Conservation (phyloP, 1,139 yeast species). For the Candida labiduridarum region DNA sequence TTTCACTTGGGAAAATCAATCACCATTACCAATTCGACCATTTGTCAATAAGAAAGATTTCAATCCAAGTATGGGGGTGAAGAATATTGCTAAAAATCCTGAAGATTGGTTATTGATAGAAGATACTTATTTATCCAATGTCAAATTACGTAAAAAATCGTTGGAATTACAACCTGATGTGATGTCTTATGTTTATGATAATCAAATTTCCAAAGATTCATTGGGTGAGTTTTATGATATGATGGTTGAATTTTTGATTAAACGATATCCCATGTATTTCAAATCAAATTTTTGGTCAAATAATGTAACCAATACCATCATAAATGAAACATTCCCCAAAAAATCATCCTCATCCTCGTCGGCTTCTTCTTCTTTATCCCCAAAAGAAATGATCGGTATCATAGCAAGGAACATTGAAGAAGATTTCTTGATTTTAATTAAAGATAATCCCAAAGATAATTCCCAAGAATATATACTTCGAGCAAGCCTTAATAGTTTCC, state of each 20-base stretch:
- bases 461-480: slow-evolving; percentile 40
- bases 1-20: slow-evolving; percentile 49
- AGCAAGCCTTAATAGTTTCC: slow-evolving; percentile 41
- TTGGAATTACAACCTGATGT: slow-evolving; percentile 23
- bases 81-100: slow-evolving; percentile 31
- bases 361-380: slow-evolving; percentile 17
- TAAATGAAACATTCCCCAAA: slow-evolving; percentile 28
- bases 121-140: slow-evolving; percentile 31
- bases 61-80: slow-evolving; percentile 42
- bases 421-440: slow-evolving; percentile 39
- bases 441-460: slow-evolving; percentile 35
- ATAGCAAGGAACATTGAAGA: slow-evolving; percentile 41
- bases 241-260: slow-evolving; percentile 27
- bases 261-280: slow-evolving; percentile 40
- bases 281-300: slow-evolving; percentile 7
- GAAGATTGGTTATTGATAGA: slow-evolving; percentile 44
- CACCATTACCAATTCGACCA: slow-evolving; percentile 61
- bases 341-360: slow-evolving; percentile 13
- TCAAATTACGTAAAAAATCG: slow-evolving; percentile 24
- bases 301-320: slow-evolving; percentile 28
- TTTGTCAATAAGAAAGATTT: slow-evolving; percentile 37
- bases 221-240: slow-evolving; percentile 36
- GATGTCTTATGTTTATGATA: slow-evolving; percentile 25
- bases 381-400: slow-evolving; percentile 23
- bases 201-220: slow-evolving; percentile 25